phyloP scores from a whole-genome alignment of 148 eudicot species.

The Persicaria maculosa region DNA sequence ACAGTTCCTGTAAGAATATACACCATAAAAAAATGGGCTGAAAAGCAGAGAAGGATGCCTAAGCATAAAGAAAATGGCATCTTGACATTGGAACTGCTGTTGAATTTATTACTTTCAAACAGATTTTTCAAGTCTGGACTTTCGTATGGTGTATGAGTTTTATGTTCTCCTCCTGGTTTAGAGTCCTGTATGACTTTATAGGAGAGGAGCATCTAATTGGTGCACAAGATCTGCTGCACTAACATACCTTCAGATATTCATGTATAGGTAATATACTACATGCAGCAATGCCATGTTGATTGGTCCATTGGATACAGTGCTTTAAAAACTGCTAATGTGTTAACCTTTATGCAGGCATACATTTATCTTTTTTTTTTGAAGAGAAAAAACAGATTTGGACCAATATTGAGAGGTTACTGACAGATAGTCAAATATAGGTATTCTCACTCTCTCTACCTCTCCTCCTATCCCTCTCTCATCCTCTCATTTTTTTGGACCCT shows the following conservation, averaged over 20 bases:
- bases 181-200: background rate
- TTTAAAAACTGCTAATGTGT: background rate
- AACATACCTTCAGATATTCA: conserved; percentile 80
- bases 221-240: conserved; percentile 92
- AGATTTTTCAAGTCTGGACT: background rate
- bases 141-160: background rate
- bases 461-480: no score
- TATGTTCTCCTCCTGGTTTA: background rate
- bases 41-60: background rate
- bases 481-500: background rate
- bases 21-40: background rate
- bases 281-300: background rate
- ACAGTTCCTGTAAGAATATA: background rate
- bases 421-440: conserved; percentile 92
- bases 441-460: conserved; percentile 18
- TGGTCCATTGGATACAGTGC: background rate
- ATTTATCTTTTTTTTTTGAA: conserved; percentile 50
- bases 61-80: background rate
- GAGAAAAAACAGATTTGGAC: conserved; percentile 80
- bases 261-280: conserved; percentile 70
- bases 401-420: conserved; percentile 68
- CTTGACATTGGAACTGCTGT: background rate
- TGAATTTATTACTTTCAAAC: background rate
- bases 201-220: conserved; percentile 46
- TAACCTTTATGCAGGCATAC: conserved; percentile 51